Conservation (phyloP, 305 asterid genomes). For the Ajuga reptans region DNA sequence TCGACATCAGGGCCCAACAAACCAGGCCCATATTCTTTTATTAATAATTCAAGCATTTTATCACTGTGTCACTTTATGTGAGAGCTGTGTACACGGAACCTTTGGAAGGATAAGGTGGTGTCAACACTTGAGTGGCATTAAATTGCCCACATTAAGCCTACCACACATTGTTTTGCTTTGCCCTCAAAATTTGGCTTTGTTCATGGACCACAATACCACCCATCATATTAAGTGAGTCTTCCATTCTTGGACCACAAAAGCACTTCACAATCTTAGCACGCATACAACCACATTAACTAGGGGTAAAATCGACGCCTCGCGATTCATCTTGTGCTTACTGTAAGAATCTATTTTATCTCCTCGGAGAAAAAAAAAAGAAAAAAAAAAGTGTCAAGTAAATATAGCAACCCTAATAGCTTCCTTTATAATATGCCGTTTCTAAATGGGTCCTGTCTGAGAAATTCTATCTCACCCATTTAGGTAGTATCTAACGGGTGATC, state of each 20-base stretch:
- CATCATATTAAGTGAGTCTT: not conserved
- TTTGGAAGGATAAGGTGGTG: slow-evolving; percentile 11
- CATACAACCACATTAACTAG: not conserved
- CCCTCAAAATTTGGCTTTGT: slow-evolving; percentile 11
- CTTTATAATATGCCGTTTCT: not conserved
- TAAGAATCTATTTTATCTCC: not conserved
- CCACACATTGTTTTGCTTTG: not conserved
- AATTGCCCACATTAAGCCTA: not conserved
- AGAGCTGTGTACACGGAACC: not conserved
- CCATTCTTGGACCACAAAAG: slow-evolving; percentile 24
- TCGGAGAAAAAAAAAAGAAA: not conserved
- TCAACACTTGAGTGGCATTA: slow-evolving; percentile 2
- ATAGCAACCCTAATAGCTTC: not conserved
- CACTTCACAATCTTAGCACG: slow-evolving; percentile 9
- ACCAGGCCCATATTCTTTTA: not conserved
- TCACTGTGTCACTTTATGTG: too few relatives aligned
- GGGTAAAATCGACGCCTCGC: not conserved
- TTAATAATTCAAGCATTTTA: not conserved
- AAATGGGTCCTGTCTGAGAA: too few relatives aligned
- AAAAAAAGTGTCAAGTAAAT: not conserved
- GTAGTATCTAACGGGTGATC: too few relatives aligned
- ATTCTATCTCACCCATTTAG: too few relatives aligned
- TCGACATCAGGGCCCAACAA: too few relatives aligned
- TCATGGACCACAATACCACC: slow-evolving; percentile 27
- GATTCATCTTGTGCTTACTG: not conserved